Evolutionary conservation across 2,329 filamentous ascomycete species (phyloP).

Genomic region (Claviceps quebecensis): DNA sequence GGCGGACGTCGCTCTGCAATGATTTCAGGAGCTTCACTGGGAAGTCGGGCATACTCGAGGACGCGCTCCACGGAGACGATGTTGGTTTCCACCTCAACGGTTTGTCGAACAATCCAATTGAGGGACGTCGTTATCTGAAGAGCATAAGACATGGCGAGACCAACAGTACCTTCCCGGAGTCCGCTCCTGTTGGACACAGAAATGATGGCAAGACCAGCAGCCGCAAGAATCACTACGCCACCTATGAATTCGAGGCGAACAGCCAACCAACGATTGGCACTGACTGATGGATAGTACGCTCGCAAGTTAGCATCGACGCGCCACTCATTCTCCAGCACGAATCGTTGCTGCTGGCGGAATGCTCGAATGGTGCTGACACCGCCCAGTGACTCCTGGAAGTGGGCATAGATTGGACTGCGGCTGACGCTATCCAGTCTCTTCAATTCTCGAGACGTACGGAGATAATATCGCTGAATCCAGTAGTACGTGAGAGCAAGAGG

Average conservation of each 20-base stretch:
- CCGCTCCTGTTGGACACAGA: constrained; percentile 55
- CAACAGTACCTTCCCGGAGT: constrained; percentile 63
- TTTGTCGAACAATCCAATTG: constrained; percentile 98
- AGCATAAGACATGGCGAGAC: constrained; percentile 92
- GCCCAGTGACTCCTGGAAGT: constrained; percentile 94
- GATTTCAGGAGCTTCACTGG: constrained; percentile 88
- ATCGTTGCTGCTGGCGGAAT: constrained; percentile 77
- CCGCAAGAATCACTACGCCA: constrained; percentile 78
- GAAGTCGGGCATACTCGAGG: constrained; percentile 82
- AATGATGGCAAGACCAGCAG: constrained; percentile 70
- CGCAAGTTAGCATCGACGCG: constrained; percentile 87
- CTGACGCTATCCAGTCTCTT: constrained; percentile 93
- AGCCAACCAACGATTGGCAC: constrained; percentile 85
- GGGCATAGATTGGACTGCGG: constrained; percentile 90
- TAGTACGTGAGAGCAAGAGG: constrained; percentile 73
- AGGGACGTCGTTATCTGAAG: constrained; percentile 93
- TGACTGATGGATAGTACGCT: constrained; percentile 92
- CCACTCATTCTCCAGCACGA: constrained; percentile 92
- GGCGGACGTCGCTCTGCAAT: constrained; percentile 76
- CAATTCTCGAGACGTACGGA: constrained; percentile 87
- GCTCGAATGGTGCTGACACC: constrained; percentile 92
- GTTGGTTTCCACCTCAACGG: constrained; percentile 99
- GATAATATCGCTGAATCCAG: constrained; percentile 92
- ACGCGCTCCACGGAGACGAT: constrained; percentile 97
- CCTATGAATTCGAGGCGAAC: constrained; percentile 92